phyloP scores from a whole-genome alignment of 2,329 filamentous ascomycete genomes.

The Fusarium pseudonygamai region DNA sequence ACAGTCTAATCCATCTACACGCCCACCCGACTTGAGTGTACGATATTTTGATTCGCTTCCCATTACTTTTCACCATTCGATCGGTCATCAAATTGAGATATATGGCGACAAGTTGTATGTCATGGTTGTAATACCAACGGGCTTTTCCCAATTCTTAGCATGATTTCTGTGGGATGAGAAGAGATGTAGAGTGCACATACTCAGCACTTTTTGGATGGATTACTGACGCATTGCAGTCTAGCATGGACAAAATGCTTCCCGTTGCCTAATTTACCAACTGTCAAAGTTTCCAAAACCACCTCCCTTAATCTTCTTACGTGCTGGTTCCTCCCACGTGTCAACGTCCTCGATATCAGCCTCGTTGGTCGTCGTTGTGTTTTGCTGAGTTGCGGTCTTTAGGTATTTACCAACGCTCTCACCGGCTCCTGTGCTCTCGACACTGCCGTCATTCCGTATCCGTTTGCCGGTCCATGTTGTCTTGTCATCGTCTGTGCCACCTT shows the following conservation, averaged over 20 bases:
- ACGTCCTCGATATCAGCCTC: conserved; percentile 71
- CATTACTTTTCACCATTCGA: conserved; percentile 1
- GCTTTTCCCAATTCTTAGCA: conserved; percentile 28
- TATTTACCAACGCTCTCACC: conserved; percentile 78
- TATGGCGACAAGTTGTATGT: conserved; percentile 13
- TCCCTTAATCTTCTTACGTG: conserved; percentile 80
- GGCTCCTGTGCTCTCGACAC: conserved; percentile 56
- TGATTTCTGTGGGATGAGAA: conserved; percentile 21
- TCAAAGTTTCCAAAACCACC: conserved; percentile 96
- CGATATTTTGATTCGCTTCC: background rate
- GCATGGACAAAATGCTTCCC: background rate
- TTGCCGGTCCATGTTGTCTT: conserved; percentile 97
- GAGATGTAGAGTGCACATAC: conserved; percentile 26
- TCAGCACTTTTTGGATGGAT: conserved; percentile 18
- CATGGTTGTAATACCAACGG: background rate
- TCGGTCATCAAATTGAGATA: conserved; percentile 5
- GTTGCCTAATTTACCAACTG: conserved; percentile 69
- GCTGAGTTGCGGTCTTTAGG: conserved; percentile 66
- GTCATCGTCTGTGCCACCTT: conserved; percentile 85
- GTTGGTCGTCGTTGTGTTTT: conserved; percentile 54
- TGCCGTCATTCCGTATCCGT: conserved; percentile 76
- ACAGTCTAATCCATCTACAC: conserved; percentile 38
- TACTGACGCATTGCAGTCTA: background rate
- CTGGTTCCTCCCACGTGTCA: conserved; percentile 74
- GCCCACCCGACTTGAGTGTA: background rate